phyloP scores from a whole-genome alignment of 164 flowering plant species.

The Buxus sempervirens region DNA sequence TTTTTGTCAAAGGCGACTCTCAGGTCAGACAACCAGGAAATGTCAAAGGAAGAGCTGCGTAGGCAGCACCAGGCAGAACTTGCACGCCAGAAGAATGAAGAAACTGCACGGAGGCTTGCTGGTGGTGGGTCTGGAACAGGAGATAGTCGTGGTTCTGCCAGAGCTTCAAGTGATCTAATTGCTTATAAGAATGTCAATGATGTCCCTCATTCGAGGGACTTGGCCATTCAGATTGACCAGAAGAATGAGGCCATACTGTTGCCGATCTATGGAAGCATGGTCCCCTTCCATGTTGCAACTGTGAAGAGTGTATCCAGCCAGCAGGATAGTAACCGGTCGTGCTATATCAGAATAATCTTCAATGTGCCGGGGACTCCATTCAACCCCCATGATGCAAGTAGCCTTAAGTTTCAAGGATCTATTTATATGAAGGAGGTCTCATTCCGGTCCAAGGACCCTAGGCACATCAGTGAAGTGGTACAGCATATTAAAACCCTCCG shows the following conservation, averaged over 20 bases:
- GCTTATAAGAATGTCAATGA: background rate
- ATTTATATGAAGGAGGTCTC: background rate
- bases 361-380: background rate
- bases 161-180: background rate
- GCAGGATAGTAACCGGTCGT: background rate
- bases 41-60: conserved; percentile 54
- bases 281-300: background rate
- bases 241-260: background rate
- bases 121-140: conserved; percentile 38
- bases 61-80: conserved; percentile 70
- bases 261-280: background rate
- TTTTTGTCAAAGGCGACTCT: conserved; percentile 43
- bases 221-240: background rate
- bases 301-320: background rate
- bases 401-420: background rate
- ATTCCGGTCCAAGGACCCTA: background rate
- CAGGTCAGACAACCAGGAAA: conserved; percentile 51
- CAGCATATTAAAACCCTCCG: background rate
- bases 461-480: background rate
- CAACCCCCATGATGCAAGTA: background rate
- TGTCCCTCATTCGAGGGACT: background rate
- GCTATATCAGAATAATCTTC: background rate
- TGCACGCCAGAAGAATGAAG: conserved; percentile 65
- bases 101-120: conserved; percentile 58
- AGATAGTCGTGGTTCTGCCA: conserved; percentile 36